Base-by-base conservation (phyloP, 306 rosid species). In the Herpetospermum pedunculosum region DNA sequence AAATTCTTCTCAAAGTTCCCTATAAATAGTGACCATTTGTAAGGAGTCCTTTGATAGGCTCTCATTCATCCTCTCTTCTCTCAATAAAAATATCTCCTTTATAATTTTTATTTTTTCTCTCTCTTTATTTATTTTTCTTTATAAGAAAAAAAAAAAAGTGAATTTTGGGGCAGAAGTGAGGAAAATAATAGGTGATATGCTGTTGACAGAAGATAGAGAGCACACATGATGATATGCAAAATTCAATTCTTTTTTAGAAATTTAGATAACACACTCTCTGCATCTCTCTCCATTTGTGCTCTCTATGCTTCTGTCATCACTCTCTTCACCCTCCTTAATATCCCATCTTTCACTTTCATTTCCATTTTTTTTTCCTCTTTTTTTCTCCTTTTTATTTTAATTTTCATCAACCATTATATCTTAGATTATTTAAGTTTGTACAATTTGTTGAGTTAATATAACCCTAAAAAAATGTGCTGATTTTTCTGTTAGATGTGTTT, bases 141-240 rank as follows among this genome's bases (percentile, higher is more conserved):
- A n/a, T n/a, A n/a, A n/a, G n/a, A n/a, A n/a, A n/a, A n/a, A n/a
- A n/a, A n/a, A n/a, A n/a, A n/a, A 41, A 40, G 53, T 35, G 63
- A 46, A 49, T 14, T 14, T 9, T 38, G 76, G 76, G 12, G 25
- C 9, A 35, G 0, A 23, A 48, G 75, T n/a, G 64, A 71, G 80
- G 54, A 53, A 73, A 29, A 50, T 46, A 29, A 50, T 46, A 57
- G 75, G n/a, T 73, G 76, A 78, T 38, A n/a, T 81, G 88, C 60
- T 81, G 97, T 86, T 93, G 98, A 93, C 97, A 90, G 98, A 93
- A 93, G 98, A 93, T 93, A 93, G 98, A 93, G 98, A 90, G 98
- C 98, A 93, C 98, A 81, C 96, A 93, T 83, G 89, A 78, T 80
- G 87, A 81, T 48, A 74, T 85, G 84, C 86, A 76, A 76, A 35